phyloP scores from a whole-genome alignment of 768 basidiomycete genomes.

The Suillus decipiens region DNA sequence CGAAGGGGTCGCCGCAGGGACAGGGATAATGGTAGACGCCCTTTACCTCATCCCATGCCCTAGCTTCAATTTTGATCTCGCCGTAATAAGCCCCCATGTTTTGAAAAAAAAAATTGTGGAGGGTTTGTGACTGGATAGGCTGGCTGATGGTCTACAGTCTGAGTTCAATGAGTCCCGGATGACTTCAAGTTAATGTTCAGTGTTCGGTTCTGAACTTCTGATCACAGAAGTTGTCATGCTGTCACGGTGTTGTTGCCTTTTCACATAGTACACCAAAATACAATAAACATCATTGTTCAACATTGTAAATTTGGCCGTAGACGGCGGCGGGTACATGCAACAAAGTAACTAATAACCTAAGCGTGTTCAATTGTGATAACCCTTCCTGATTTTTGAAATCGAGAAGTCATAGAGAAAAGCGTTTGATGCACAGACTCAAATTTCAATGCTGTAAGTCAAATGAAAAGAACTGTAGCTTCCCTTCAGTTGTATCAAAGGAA shows the following conservation, averaged over 20 bases:
- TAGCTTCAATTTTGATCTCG: constrained; percentile 97
- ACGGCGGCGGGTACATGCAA: no score
- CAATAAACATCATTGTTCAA: no score
- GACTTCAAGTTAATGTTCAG: no score
- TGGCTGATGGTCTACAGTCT: no score
- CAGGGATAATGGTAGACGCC: constrained; percentile 94
- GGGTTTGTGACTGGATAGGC: not conserved
- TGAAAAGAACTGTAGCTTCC: constrained; percentile 18
- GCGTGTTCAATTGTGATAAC: not conserved
- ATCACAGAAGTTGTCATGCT: no score
- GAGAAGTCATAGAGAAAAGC: constrained; percentile 12
- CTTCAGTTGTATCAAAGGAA: constrained; percentile 38
- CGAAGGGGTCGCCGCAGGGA: constrained; percentile 97
- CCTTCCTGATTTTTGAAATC: not conserved
- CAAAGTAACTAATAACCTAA: no score
- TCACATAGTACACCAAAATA: no score
- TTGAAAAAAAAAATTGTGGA: constrained; percentile 23
- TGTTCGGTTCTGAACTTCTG: no score
- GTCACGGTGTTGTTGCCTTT: no score
- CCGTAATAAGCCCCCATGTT: constrained; percentile 85
- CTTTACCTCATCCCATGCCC: constrained; percentile 84
- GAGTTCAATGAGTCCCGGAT: no score
- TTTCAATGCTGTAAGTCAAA: not conserved
- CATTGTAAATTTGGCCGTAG: no score
- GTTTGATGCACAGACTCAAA: not conserved